Percentiles rank a stretch among this genome's conserved stretches.
Evolutionary conservation across 805 yeast genomes (phyloP).

Genomic region (Jamesozyma lodderae): DNA sequence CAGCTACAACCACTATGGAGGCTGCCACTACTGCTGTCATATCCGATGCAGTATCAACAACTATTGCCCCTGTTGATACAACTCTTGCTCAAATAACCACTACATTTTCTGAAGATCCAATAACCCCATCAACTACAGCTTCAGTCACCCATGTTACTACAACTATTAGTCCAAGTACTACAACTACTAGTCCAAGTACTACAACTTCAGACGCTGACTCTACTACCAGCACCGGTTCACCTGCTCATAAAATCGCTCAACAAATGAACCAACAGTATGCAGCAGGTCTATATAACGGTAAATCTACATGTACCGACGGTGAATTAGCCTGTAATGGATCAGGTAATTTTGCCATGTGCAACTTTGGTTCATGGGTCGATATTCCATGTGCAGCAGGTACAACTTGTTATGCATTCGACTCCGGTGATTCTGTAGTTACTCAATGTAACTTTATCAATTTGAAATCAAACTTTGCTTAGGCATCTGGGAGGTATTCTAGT

Average conservation of each 20-base stretch:
- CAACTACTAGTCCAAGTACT: conserved; percentile 6
- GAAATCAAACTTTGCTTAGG: conserved; percentile 28
- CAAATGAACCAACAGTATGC: conserved; percentile 39
- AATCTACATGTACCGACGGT: conserved; percentile 41
- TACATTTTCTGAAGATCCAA: neutral
- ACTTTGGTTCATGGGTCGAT: conserved; percentile 44
- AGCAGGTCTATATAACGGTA: conserved; percentile 36
- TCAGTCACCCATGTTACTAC: conserved; percentile 5
- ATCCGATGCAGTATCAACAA: conserved; percentile 4
- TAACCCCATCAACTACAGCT: conserved; percentile 8
- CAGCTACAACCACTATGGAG: conserved; percentile 1
- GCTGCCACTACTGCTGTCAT: conserved; percentile 3
- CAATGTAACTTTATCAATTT: conserved; percentile 39
- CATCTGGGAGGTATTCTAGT: too few species aligned
- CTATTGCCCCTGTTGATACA: neutral
- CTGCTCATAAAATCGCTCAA: conserved; percentile 36
- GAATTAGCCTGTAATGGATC: conserved; percentile 41
- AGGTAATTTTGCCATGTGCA: conserved; percentile 49
- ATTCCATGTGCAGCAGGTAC: conserved; percentile 56
- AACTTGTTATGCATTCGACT: conserved; percentile 46
- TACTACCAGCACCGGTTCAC: conserved; percentile 15
- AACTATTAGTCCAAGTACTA: conserved; percentile 4
- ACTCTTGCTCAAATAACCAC: neutral
- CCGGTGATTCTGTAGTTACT: conserved; percentile 35
- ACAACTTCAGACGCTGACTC: conserved; percentile 3